phyloP scores from a whole-genome alignment of 352 stramenopile genomes.

The Pythium dissotocum region DNA sequence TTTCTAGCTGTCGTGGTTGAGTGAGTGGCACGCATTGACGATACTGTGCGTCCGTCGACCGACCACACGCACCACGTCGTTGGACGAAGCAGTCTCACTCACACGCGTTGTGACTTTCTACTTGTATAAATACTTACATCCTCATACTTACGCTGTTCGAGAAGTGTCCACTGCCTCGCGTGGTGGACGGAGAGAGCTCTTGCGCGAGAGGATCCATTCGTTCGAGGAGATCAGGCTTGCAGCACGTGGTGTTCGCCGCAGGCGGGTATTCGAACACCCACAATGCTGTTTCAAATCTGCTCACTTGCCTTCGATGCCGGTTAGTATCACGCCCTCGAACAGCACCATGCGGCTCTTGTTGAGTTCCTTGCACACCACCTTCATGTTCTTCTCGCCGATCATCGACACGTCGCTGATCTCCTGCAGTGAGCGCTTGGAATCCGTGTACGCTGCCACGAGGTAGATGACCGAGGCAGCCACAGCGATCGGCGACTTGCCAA shows the following conservation, averaged over 20 bases:
- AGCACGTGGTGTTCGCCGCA: neutral
- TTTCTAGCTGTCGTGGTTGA: neutral
- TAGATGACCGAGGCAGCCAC: conserved; percentile 82
- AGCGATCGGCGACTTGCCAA: conserved; percentile 68
- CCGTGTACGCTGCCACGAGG: conserved; percentile 78
- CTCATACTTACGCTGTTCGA: conserved; percentile 23
- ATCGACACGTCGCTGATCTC: conserved; percentile 83
- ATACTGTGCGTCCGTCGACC: neutral
- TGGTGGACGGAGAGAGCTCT: conserved; percentile 1
- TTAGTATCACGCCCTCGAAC: conserved; percentile 73
- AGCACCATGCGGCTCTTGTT: conserved; percentile 82
- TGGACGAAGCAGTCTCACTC: neutral
- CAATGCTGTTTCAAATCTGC: neutral
- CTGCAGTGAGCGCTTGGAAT: conserved; percentile 77
- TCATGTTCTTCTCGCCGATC: conserved; percentile 84
- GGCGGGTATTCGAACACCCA: neutral
- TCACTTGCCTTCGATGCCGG: conserved; percentile 31
- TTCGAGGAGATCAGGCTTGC: neutral
- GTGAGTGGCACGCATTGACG: too few relatives aligned
- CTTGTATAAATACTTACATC: conserved; percentile 37
- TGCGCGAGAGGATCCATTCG: neutral
- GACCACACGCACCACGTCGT: neutral
- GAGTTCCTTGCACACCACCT: conserved; percentile 83
- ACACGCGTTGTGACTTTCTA: conserved; percentile 14
- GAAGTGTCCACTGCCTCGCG: neutral